Conservation (phyloP, 1,284 basidiomycete genomes). For the Marasmius tenuissimus region DNA sequence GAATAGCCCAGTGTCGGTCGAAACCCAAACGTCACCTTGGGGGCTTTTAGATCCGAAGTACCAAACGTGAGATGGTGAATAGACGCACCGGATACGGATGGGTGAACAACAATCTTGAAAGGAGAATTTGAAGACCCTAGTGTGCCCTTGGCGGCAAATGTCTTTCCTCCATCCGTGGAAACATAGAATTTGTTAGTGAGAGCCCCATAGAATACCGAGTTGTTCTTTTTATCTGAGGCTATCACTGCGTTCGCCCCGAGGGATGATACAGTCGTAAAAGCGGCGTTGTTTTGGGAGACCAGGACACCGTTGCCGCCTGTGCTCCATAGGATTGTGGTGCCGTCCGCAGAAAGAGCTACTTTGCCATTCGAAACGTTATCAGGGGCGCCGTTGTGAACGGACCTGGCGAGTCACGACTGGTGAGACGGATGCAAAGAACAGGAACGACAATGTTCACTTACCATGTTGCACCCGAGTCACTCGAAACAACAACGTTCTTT, state of each 20-base stretch:
- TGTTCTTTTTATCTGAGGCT: conserved; percentile 61
- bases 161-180: conserved; percentile 53
- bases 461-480: conserved; percentile 54
- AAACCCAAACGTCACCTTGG: conserved; percentile 60
- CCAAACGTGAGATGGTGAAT: neutral
- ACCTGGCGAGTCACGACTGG: neutral
- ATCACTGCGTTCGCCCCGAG: conserved; percentile 54
- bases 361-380: conserved; percentile 53
- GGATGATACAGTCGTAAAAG: conserved; percentile 49
- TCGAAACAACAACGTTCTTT: conserved; percentile 57
- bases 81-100: conserved; percentile 32
- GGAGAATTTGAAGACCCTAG: conserved; percentile 51
- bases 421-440: neutral
- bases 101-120: conserved; percentile 53
- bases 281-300: conserved; percentile 39
- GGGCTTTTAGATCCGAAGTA: neutral
- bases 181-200: conserved; percentile 55
- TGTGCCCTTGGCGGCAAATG: conserved; percentile 43
- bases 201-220: conserved; percentile 58
- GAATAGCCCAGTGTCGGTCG: conserved; percentile 60
- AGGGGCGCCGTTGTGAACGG: conserved; percentile 51
- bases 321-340: conserved; percentile 58
- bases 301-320: conserved; percentile 45
- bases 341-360: conserved; percentile 58
- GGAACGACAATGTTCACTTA: conserved; percentile 1